phyloP scores from a whole-genome alignment of 768 basidiomycete genomes.

The Pleurotus pulmonarius region DNA sequence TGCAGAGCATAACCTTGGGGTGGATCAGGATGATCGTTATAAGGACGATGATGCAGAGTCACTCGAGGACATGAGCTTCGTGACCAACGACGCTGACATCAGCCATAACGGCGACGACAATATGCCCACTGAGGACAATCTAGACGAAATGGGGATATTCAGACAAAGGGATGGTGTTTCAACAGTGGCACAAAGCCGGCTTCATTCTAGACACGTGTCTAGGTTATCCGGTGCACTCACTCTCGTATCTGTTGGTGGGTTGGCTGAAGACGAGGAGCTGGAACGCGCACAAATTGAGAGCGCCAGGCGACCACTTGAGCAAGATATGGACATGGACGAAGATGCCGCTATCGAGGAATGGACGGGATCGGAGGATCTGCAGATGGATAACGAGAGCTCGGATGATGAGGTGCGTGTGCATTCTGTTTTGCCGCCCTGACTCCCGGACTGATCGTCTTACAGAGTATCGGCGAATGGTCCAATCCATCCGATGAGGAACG shows the following conservation, averaged over 20 bases:
- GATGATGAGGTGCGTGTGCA: conserved; percentile 62
- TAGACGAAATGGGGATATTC: neutral
- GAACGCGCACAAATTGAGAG: conserved; percentile 16
- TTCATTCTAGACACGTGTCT: conserved; percentile 71
- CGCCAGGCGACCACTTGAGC: conserved; percentile 9
- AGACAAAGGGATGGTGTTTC: conserved; percentile 31
- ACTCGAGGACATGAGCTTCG: conserved; percentile 18
- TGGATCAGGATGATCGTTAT: conserved; percentile 9
- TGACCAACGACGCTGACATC: conserved; percentile 19
- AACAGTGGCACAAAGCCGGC: conserved; percentile 44
- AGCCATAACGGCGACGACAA: conserved; percentile 24
- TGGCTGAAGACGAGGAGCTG: conserved; percentile 31
- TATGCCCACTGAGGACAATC: conserved; percentile 1
- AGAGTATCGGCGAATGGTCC: conserved; percentile 88
- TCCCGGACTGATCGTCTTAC: conserved; percentile 13
- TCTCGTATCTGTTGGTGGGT: conserved; percentile 55
- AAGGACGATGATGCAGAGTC: conserved; percentile 16
- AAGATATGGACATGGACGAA: conserved; percentile 18
- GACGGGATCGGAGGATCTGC: conserved; percentile 80
- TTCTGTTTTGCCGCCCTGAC: conserved; percentile 10
- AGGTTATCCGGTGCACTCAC: conserved; percentile 66
- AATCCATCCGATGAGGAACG: conserved; percentile 90
- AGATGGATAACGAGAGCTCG: conserved; percentile 42
- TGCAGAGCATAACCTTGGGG: neutral
- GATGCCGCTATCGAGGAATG: conserved; percentile 62